phyloP scores from a whole-genome alignment of 2,329 filamentous ascomycete genomes.

The Talaromyces pinophilus region DNA sequence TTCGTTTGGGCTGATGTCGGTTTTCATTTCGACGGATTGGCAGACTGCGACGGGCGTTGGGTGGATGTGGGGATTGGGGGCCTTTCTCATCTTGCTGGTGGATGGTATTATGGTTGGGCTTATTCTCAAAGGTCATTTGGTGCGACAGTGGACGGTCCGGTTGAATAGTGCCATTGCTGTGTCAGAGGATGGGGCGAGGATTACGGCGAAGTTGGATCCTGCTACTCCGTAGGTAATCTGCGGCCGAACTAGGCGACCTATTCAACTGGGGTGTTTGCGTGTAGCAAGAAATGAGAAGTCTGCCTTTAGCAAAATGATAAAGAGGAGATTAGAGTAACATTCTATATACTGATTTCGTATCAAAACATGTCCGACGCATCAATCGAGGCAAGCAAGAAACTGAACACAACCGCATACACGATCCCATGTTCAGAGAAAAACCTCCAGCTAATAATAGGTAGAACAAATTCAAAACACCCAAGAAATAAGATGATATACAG shows the following conservation, averaged over 20 bases:
- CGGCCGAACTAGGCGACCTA: neutral
- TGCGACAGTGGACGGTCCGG: constrained; percentile 10
- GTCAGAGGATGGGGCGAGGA: constrained; percentile 19
- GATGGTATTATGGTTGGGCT: constrained; percentile 12
- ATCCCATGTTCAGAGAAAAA: neutral
- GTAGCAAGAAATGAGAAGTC: constrained; percentile 28
- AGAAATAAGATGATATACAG: constrained; percentile 4
- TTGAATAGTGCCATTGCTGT: constrained; percentile 7
- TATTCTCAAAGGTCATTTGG: constrained; percentile 15
- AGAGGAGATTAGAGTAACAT: constrained; percentile 21
- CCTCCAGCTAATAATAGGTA: neutral
- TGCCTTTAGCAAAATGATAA: constrained; percentile 31
- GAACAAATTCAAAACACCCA: neutral
- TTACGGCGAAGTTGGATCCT: neutral
- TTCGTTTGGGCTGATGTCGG: constrained; percentile 6
- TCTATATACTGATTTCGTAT: constrained; percentile 17
- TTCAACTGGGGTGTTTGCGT: neutral
- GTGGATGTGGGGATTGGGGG: constrained; percentile 16
- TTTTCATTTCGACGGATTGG: constrained; percentile 12
- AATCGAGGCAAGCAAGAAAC: neutral
- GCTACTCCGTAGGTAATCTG: neutral
- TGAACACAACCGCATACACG: neutral
- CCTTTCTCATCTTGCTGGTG: constrained; percentile 13
- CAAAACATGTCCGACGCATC: neutral
- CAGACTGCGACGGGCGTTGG: neutral